Evolutionary conservation across 1,139 yeast genomes (phyloP).

Genomic region (Taphrina sp.): DNA sequence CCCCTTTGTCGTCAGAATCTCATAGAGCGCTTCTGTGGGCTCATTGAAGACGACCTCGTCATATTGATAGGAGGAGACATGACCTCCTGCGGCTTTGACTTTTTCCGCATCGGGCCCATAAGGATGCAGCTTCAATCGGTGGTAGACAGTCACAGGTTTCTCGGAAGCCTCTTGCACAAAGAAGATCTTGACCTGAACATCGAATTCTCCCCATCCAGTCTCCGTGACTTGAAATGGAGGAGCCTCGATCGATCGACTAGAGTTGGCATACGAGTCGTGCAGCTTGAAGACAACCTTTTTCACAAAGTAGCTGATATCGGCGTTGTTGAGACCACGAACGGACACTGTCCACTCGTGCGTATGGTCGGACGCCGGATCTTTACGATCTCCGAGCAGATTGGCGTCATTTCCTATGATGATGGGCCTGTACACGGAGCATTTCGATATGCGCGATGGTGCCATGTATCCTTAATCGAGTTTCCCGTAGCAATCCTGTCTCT

Average conservation of each 20-base stretch:
- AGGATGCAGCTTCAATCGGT: conserved; percentile 88
- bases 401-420: conserved; percentile 34
- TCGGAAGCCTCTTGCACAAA: conserved; percentile 85
- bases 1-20: conserved; percentile 60
- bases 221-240: conserved; percentile 97
- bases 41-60: conserved; percentile 94
- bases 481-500: too few species aligned
- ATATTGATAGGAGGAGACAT: conserved; percentile 68
- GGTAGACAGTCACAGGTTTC: conserved; percentile 80
- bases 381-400: conserved; percentile 29
- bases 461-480: neutral
- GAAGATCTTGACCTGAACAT: conserved; percentile 79
- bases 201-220: conserved; percentile 99
- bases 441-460: conserved; percentile 32
- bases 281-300: conserved; percentile 90
- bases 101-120: conserved; percentile 54
- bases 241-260: conserved; percentile 75
- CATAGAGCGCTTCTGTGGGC: conserved; percentile 87
- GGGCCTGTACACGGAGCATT: conserved; percentile 31
- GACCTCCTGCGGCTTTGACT: conserved; percentile 37
- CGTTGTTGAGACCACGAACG: conserved; percentile 76
- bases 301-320: conserved; percentile 77
- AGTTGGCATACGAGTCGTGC: conserved; percentile 87
- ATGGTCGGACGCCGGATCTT: conserved; percentile 62
- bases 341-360: conserved; percentile 97